These are phyloP conservation scores for Cladosporium phlei DNA, from an alignment of 2,329 filamentous ascomycete genomes.

Conservation along the genomic window DNA sequence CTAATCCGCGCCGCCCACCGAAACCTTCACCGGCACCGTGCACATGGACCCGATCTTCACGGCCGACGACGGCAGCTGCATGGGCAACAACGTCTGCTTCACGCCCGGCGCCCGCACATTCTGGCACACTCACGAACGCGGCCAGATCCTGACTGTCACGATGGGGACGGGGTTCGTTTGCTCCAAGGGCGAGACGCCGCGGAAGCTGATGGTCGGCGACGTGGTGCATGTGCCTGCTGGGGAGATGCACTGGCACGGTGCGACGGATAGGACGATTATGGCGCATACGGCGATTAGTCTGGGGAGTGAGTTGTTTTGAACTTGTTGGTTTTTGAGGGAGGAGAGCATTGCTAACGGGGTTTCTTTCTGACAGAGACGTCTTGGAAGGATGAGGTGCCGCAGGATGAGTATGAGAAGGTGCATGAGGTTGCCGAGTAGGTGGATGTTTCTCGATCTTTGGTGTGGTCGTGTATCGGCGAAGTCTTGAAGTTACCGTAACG, in stretches of 20 bases:
- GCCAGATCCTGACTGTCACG: conserved; percentile 40
- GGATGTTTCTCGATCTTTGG: too few relatives aligned
- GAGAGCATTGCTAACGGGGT: background rate
- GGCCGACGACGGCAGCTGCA: conserved; percentile 34
- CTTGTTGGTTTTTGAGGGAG: background rate
- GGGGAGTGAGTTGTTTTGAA: conserved; percentile 27
- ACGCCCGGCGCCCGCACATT: conserved; percentile 41
- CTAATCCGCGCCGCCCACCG: conserved; percentile 25
- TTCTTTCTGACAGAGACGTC: conserved; percentile 25
- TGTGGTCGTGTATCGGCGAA: too few relatives aligned
- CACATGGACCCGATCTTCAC: conserved; percentile 28
- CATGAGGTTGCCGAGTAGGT: conserved; percentile 15
- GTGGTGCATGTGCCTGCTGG: conserved; percentile 38
- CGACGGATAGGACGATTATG: conserved; percentile 38
- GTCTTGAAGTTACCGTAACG: too few relatives aligned
- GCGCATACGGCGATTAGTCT: conserved; percentile 37
- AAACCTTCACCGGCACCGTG: conserved; percentile 27
- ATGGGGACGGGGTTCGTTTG: conserved; percentile 42
- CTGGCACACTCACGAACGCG: conserved; percentile 45
- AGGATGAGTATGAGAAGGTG: conserved; percentile 35
- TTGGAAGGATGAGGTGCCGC: conserved; percentile 35
- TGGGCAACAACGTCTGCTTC: conserved; percentile 39
- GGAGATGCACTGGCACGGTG: conserved; percentile 45
- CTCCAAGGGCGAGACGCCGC: conserved; percentile 36
- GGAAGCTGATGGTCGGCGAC: conserved; percentile 38